Evolutionary conservation across 164 flowering plant genomes (phyloP), one percentile per base, ranked within the genome.

Genomic region (Magnolia kwangsiensis): DNA sequence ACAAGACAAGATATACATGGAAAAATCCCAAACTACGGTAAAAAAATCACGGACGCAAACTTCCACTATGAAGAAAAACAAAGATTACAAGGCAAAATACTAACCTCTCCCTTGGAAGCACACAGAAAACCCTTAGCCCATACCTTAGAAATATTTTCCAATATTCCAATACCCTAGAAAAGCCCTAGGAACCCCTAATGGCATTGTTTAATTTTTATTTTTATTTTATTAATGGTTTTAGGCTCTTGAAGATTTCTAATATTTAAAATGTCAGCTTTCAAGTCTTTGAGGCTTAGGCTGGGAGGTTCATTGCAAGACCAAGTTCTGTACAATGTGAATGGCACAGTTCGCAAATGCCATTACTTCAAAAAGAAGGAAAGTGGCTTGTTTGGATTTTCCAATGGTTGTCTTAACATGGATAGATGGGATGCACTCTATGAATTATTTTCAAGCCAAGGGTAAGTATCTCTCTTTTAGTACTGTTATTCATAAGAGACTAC

Each of bases 281-380:
- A 65, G 21, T 71, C 82, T 19, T 58, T 89, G 71, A 81, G 92
- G 75, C 80, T 92, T 67, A 84, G 94, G 83, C 23, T 90, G 7
- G 94, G 97, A 74, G 95, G 97, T 13, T 91, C 97, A 23, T 18
- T 89, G 74, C 90, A 92, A 85, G 95, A 91, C 72, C 93, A 88
- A 74, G 77, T 90, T 27, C 0, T 85, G 24, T 92, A 90, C 78
- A 71, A 86, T 2, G 85, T 88, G 1, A 45, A 78, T 0, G 1
- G 7, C 6, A 45, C 74, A 2, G 45, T 66, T 4, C 75, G 75
- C n/a, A 69, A 79, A 0, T 92, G 94, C 69, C 81, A 78, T 9
- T 75, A 63, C 19, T 77, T 89, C 70, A 79, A 78, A 58, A 83
- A 72, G 7, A 71, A 21, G 0, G 27, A 80, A 0, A 72, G 51